phyloP scores from a whole-genome alignment of 192 early-diverging fungal species.

The Borealophlyctis nickersoniae region DNA sequence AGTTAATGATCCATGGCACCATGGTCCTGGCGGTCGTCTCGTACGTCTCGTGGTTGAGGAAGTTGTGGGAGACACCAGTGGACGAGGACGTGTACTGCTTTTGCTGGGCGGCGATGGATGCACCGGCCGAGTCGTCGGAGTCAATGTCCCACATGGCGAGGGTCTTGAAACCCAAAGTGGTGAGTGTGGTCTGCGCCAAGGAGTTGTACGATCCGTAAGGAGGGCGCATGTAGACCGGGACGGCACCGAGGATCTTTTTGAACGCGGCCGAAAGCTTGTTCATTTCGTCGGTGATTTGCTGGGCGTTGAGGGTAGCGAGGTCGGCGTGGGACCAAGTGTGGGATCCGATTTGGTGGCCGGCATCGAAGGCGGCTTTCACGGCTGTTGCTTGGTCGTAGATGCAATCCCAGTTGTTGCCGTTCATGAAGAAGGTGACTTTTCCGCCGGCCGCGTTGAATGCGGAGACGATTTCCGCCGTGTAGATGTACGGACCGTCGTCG shows the following conservation, averaged over 20 bases:
- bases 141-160: background rate
- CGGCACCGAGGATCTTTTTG: slow-evolving; percentile 23
- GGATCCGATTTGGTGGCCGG: slow-evolving; percentile 60
- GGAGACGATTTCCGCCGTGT: slow-evolving; percentile 42
- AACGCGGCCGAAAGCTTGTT: slow-evolving; percentile 55
- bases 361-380: slow-evolving; percentile 37
- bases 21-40: background rate
- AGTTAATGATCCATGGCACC: slow-evolving; percentile 20
- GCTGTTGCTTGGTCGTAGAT: slow-evolving; percentile 44
- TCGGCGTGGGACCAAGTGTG: slow-evolving; percentile 63
- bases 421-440: slow-evolving; percentile 62
- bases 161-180: background rate
- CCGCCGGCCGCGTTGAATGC: slow-evolving; percentile 43
- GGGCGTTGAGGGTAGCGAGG: slow-evolving; percentile 48
- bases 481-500: slow-evolving; percentile 63
- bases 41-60: slow-evolving; percentile 6
- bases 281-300: slow-evolving; percentile 57
- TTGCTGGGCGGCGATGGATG: background rate
- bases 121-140: background rate
- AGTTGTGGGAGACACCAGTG: background rate
- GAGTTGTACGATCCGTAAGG: slow-evolving; percentile 11
- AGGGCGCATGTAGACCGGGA: slow-evolving; percentile 14
- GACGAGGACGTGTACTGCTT: background rate
- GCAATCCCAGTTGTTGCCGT: slow-evolving; percentile 53
- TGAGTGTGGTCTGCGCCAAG: background rate